phyloP scores from a whole-genome alignment of 192 early-diverging fungal genomes.

The Gonapodya prolifera region DNA sequence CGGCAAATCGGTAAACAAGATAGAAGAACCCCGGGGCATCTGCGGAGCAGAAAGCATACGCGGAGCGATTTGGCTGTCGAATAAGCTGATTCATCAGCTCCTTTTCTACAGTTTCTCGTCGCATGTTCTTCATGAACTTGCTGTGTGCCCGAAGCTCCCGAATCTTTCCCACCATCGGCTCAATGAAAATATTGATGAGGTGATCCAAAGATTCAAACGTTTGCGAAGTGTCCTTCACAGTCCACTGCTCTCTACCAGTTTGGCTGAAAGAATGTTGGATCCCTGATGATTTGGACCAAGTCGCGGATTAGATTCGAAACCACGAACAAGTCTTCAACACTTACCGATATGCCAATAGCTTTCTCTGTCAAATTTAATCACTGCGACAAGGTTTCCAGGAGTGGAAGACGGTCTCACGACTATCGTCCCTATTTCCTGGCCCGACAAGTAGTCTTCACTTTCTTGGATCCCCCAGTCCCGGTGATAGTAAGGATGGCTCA shows the following conservation, averaged over 20 bases:
- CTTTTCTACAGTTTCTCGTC: slow-evolving; percentile 42
- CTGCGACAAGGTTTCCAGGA: slow-evolving; percentile 74
- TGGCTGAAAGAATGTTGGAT: slow-evolving; percentile 50
- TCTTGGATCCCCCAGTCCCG: slow-evolving; percentile 54
- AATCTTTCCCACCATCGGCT: slow-evolving; percentile 61
- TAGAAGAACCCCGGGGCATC: slow-evolving; percentile 57
- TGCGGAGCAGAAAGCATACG: slow-evolving; percentile 69
- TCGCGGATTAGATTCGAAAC: slow-evolving; percentile 4
- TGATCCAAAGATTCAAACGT: slow-evolving; percentile 84
- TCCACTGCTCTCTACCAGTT: slow-evolving; percentile 61
- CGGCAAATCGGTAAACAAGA: slow-evolving; percentile 67
- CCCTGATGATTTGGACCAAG: not conserved
- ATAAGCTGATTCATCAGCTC: slow-evolving; percentile 29
- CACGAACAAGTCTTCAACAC: slow-evolving; percentile 21
- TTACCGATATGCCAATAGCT: slow-evolving; percentile 78
- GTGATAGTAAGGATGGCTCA: slow-evolving; percentile 76
- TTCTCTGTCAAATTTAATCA: slow-evolving; percentile 82
- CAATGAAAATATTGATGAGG: slow-evolving; percentile 77
- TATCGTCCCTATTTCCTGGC: slow-evolving; percentile 53
- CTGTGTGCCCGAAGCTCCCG: slow-evolving; percentile 52
- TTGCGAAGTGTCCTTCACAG: slow-evolving; percentile 50
- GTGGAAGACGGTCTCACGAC: slow-evolving; percentile 86
- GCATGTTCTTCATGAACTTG: slow-evolving; percentile 59
- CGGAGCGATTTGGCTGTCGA: slow-evolving; percentile 50
- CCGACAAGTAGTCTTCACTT: slow-evolving; percentile 59